Conservation (phyloP, 441 rosid genomes). For the Populus hybrid region DNA sequence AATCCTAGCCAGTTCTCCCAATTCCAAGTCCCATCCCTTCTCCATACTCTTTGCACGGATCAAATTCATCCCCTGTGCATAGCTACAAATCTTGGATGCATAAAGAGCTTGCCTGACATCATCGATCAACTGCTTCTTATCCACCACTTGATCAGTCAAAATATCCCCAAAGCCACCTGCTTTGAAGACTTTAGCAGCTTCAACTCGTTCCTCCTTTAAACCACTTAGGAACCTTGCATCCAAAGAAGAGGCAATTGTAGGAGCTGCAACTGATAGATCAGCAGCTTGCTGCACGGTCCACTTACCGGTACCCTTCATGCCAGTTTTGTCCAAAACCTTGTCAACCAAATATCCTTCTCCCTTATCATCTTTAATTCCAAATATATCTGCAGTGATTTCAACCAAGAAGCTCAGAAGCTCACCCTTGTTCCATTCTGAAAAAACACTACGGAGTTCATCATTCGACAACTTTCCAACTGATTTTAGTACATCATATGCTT, state of each 20-base stretch:
- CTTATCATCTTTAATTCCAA: constrained; percentile 78
- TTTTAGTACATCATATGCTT: constrained; percentile 89
- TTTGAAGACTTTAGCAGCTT: constrained; percentile 82
- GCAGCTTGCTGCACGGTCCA: constrained; percentile 99
- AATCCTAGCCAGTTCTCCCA: constrained; percentile 90
- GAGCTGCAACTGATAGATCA: constrained; percentile 87
- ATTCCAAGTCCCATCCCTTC: constrained; percentile 76
- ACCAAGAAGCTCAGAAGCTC: constrained; percentile 94
- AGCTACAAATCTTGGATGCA: constrained; percentile 94
- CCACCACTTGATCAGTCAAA: constrained; percentile 57
- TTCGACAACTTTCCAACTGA: constrained; percentile 81
- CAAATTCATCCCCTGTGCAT: constrained; percentile 95
- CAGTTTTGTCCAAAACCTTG: constrained; percentile 33
- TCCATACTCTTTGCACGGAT: constrained; percentile 88
- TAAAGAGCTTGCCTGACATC: constrained; percentile 91
- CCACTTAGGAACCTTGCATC: constrained; percentile 94
- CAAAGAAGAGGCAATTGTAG: constrained; percentile 85
- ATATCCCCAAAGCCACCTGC: constrained; percentile 71
- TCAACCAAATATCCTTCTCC: constrained; percentile 85
- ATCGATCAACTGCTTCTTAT: constrained; percentile 71
- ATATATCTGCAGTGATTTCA: constrained; percentile 90
- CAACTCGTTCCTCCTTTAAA: constrained; percentile 81
- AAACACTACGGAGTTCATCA: constrained; percentile 62
- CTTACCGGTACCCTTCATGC: constrained; percentile 97
- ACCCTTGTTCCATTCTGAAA: constrained; percentile 89